Evolutionary conservation across 1,139 yeast species (phyloP), one percentile per base, ranked within the genome.

Genomic region (Yamadazyma atmosphaerica): DNA sequence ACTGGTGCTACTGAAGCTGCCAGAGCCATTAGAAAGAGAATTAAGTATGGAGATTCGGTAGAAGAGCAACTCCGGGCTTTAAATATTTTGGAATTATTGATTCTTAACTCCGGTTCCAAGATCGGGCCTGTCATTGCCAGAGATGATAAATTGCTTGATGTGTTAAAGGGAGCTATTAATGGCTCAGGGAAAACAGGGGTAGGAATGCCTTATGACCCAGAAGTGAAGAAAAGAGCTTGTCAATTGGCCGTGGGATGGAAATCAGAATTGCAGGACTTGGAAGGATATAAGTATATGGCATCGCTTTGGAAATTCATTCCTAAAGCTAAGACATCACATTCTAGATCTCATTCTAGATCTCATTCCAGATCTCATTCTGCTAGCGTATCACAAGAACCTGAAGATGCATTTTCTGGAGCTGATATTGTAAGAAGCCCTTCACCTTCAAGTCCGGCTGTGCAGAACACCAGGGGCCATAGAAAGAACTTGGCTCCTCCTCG

Each of bases 1-100:
- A 43, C 56, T 15, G 74, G 94, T 1, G 79, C 88, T 1, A 65
- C 72, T 9, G 98, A 90, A 60, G 94, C 95, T 1, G 97, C 97
- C 0, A 71, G 98, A 37, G 95, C 96, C 1, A 68, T 92, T 27
- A 74, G 98, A 38, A 92, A 92, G 67, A 81, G 83, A 56, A 68
- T 92, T 57, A 92, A 92, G 63, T 86, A 92, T 57, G 98, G 98
- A n/a, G 60, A 57, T 17, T 52, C 68, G 1, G 57, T 63, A 1
- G 68, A 68, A 22, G 82, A 80, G 45, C 92, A 85, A 55, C 49
- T 74, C 37, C 72, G 86, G 38, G 86, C 95, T 0, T 63, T 90
- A 46, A 77, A 77, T 41, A 54, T 90, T 14, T 68, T 89, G 43
- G 96, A 90, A 54, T 70, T 86, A 26, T 63, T 90, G 41, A 82